Percentiles rank a stretch among this genome's conserved stretches.
Evolutionary conservation across 768 basidiomycete species (phyloP).

Genomic region (Lepiota brunneoincarnata): DNA sequence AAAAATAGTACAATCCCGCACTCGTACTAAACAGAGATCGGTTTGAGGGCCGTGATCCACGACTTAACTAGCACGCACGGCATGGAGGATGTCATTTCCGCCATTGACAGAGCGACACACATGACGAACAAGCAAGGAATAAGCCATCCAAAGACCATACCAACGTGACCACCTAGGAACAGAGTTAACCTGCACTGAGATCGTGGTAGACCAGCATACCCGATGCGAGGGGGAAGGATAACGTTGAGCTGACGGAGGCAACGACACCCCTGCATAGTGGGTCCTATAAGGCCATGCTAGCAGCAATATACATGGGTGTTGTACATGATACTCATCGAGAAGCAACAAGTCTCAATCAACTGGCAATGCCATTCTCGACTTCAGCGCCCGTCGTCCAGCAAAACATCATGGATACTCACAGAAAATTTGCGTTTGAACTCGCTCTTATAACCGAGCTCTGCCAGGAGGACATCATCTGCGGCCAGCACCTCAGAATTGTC

Average conservation of each 20-base stretch:
- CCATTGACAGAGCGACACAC: constrained; percentile 68
- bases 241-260: constrained; percentile 23
- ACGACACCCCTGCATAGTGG: no score
- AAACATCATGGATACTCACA: constrained; percentile 30
- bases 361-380: not conserved
- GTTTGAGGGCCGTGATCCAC: not conserved
- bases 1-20: no score
- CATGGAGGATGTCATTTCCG: constrained; percentile 72
- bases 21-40: no score
- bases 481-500: no score
- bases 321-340: constrained; percentile 31
- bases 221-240: constrained; percentile 12
- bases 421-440: constrained; percentile 77
- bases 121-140: constrained; percentile 69
- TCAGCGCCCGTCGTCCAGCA: not conserved
- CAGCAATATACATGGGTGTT: no score
- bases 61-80: constrained; percentile 46
- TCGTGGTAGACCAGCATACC: not conserved
- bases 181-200: not conserved
- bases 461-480: constrained; percentile 54
- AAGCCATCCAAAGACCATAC: constrained; percentile 77
- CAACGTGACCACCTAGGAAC: constrained; percentile 68
- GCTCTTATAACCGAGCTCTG: constrained; percentile 66
- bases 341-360: constrained; percentile 20
- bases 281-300: no score